Evolutionary conservation across 2,329 filamentous ascomycete genomes (phyloP).

Genomic region (Fusarium domesticum): DNA sequence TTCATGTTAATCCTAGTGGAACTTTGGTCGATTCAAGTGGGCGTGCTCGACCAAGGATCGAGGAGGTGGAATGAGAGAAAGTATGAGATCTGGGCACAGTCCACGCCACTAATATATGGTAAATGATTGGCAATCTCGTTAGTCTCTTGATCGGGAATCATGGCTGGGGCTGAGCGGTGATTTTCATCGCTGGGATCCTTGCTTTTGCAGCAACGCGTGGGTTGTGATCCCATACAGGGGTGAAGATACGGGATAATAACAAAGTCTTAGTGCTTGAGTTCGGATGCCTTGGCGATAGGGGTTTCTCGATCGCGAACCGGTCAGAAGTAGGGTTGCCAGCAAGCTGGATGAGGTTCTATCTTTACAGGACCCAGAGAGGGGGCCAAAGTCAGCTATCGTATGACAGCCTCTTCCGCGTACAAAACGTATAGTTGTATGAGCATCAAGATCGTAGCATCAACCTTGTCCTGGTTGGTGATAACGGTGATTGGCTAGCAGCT

Average conservation of each 20-base stretch:
- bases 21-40: constrained; percentile 25
- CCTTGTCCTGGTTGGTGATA: too few relatives aligned
- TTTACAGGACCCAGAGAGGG: too few relatives aligned
- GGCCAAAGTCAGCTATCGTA: too few relatives aligned
- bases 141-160: constrained; percentile 19
- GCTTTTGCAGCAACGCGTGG: constrained; percentile 12
- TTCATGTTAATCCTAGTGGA: constrained; percentile 36
- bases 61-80: constrained; percentile 56
- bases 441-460: not conserved
- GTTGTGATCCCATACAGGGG: constrained; percentile 13
- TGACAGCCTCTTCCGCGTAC: not conserved
- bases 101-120: constrained; percentile 15
- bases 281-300: constrained; percentile 4
- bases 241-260: not conserved
- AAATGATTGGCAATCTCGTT: constrained; percentile 28
- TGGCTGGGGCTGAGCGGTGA: constrained; percentile 9
- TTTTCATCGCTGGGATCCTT: constrained; percentile 8
- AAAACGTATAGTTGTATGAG: not conserved
- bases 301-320: too few relatives aligned
- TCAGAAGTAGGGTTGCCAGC: too few relatives aligned
- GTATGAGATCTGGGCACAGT: constrained; percentile 12
- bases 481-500: not conserved
- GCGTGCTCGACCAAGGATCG: constrained; percentile 45
- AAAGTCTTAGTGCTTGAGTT: constrained; percentile 4
- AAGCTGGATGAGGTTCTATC: too few relatives aligned